Evolutionary conservation across 495 filamentous ascomycete genomes (phyloP).

Genomic region (Aspergillus haitiensis): DNA sequence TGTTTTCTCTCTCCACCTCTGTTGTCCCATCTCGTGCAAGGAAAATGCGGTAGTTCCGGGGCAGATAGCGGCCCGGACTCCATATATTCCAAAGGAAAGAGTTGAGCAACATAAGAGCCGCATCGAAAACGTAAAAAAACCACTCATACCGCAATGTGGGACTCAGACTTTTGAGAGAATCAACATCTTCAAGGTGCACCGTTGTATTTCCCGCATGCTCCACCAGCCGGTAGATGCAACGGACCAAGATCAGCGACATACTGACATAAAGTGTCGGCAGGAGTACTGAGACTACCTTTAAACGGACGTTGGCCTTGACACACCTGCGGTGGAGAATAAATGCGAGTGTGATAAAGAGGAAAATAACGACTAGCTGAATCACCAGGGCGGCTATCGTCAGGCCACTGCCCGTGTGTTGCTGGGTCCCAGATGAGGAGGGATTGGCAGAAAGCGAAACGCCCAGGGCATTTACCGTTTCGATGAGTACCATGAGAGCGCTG

Average conservation of each 20-base stretch:
- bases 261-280: constrained; percentile 58
- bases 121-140: constrained; percentile 68
- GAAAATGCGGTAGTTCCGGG: constrained; percentile 53
- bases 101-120: constrained; percentile 57
- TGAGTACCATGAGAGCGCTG: constrained; percentile 54
- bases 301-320: not conserved
- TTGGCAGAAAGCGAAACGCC: constrained; percentile 58
- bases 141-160: constrained; percentile 59
- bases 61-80: constrained; percentile 56
- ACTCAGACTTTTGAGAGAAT: constrained; percentile 31
- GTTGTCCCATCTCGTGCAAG: constrained; percentile 56
- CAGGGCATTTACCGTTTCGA: constrained; percentile 61
- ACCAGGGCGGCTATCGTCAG: constrained; percentile 59
- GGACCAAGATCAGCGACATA: constrained; percentile 50
- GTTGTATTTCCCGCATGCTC: constrained; percentile 50
- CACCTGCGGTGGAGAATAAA: constrained; percentile 57
- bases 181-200: constrained; percentile 20
- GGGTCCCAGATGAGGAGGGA: constrained; percentile 30
- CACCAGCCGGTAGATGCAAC: constrained; percentile 60
- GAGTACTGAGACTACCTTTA: constrained; percentile 46
- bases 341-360: constrained; percentile 54
- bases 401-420: constrained; percentile 48
- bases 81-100: constrained; percentile 52
- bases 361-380: constrained; percentile 57
- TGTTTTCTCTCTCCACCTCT: constrained; percentile 45